Conservation (phyloP, 345 rosid species). For the Eutrema japonicum region DNA sequence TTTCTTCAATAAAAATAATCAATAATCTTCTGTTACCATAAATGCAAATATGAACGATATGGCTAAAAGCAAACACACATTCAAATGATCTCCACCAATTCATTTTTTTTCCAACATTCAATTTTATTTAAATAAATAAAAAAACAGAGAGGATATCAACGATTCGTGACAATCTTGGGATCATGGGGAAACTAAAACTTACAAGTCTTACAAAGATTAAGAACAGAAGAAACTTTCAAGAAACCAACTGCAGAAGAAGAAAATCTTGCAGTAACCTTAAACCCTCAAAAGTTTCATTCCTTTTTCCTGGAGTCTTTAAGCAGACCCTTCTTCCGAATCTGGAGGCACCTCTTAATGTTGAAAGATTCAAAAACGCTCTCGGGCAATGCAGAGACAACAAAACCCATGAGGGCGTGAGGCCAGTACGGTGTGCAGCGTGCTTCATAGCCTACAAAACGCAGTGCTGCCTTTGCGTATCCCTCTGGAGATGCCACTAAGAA, state of each 20-base stretch:
- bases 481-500: conserved; percentile 74
- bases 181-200: conserved; percentile 4
- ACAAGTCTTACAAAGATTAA: conserved; percentile 22
- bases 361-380: conserved; percentile 58
- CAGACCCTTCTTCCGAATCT: conserved; percentile 64
- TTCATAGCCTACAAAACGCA: conserved; percentile 72
- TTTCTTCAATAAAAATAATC: no score
- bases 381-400: conserved; percentile 52
- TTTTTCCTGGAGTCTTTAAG: conserved; percentile 72
- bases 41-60: no score
- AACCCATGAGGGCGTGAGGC: conserved; percentile 78
- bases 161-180: conserved; percentile 8
- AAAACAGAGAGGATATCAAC: background rate
- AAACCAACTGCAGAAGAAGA: conserved; percentile 18
- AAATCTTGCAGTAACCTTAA: conserved; percentile 6
- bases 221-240: background rate
- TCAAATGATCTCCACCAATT: background rate
- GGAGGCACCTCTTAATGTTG: conserved; percentile 55
- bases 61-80: background rate
- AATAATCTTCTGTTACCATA: no score
- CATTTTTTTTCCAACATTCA: background rate
- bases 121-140: background rate
- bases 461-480: conserved; percentile 64
- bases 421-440: conserved; percentile 81
- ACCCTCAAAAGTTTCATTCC: conserved; percentile 43